Base-by-base conservation (phyloP, 345 rosid genomes). In the Nasturtium officinale region DNA sequence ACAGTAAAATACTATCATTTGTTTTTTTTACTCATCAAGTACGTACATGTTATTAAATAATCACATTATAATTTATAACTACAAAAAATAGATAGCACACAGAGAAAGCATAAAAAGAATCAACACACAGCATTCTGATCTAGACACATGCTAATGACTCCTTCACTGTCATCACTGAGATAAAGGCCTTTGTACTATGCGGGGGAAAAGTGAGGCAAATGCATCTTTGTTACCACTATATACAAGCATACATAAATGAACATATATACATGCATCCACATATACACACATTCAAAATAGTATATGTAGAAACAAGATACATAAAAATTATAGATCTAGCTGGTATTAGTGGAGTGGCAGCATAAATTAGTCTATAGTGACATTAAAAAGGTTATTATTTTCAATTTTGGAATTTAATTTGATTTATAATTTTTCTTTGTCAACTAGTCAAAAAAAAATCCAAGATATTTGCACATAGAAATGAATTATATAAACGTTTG, bases 91-190 rank as follows among this genome's bases (percentile, higher is more conserved):
- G 1, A 23, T 37, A 74, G 13, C 7, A 53, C 64, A 38, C 23
- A 58, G 25, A 40, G 58, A 54, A 29, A 71, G 16, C 63, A 77
- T 77, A 33, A 43, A 77, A 77, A 77, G 68, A 77, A 77, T 65
- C 48, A 77, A 58, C 15, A 21, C 38, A 57, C n/a, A n/a, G n/a
- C n/a, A 23, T 32, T 65, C 80, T 65, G 80, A 77, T 77, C 68
- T 71, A 29, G 32, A 23, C 80, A 77, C 80, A 77, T 77, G 80
- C 76, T 64, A 9, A 64, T 77, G 80, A 77, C 72, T 65, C 72
- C 54, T 70, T 63, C 80, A 63, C 80, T 71, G 67, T 64, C 76
- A 64, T 63, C 66, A 38, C 71, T 70, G 52, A 70, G 29, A 56
- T 70, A 69, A 77, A 77, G 56, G 47, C 28, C 23, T 47, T 64